These are phyloP conservation scores for Diospyros kaki DNA, from an alignment of 148 eudicot genomes.

Conservation along the genomic window DNA sequence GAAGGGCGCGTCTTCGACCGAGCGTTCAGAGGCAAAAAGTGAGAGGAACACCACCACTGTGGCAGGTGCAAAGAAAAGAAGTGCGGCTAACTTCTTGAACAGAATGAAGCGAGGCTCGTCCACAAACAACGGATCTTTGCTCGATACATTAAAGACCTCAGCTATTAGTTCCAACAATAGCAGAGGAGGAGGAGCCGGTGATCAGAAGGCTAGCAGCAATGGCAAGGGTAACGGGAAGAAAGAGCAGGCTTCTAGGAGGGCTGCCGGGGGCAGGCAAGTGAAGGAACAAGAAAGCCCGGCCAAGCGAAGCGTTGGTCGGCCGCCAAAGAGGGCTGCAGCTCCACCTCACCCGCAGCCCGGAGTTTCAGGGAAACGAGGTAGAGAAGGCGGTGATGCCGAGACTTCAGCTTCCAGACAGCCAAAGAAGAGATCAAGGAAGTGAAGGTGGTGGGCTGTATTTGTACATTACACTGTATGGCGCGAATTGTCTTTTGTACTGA, in stretches of 20 bases:
- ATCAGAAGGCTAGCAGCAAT: conserved; percentile 27
- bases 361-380: conserved; percentile 28
- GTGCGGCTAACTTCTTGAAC: conserved; percentile 27
- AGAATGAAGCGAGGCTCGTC: conserved; percentile 28
- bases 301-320: conserved; percentile 35
- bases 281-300: conserved; percentile 25
- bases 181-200: conserved; percentile 17
- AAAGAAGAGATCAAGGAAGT: conserved; percentile 51
- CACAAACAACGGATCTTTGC: conserved; percentile 24
- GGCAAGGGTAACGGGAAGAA: conserved; percentile 28
- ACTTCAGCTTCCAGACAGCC: conserved; percentile 21
- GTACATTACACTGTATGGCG: neutral
- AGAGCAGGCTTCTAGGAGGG: conserved; percentile 26
- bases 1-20: conserved; percentile 20
- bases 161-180: conserved; percentile 10
- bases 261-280: conserved; percentile 15
- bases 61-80: conserved; percentile 27
- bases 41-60: conserved; percentile 24
- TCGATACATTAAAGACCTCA: conserved; percentile 31
- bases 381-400: conserved; percentile 27
- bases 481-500: neutral
- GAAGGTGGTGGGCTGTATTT: conserved; percentile 3
- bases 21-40: conserved; percentile 18
- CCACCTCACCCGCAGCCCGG: conserved; percentile 10
- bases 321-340: conserved; percentile 40